These are phyloP conservation scores for Cenchrus americanus DNA, from an alignment of 176 grass and related monocot species.

Conservation along the genomic window DNA sequence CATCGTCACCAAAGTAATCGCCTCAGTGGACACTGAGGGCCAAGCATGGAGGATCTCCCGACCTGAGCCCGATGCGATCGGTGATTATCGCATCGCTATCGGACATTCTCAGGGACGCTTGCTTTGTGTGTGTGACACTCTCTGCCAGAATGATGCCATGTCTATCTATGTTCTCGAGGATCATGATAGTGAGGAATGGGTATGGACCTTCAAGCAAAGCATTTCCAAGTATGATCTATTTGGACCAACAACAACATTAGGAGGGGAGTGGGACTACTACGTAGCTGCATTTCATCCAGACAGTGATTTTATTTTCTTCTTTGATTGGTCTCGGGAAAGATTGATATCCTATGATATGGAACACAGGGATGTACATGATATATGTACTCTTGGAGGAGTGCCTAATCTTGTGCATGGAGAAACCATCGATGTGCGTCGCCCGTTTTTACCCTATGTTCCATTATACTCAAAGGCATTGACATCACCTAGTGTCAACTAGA, in stretches of 20 bases:
- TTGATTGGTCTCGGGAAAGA: background rate
- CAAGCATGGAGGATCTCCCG: background rate
- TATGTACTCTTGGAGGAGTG: background rate
- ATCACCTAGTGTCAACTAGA: background rate
- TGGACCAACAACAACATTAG: background rate
- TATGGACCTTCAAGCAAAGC: background rate
- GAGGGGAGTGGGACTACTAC: background rate
- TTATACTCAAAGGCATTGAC: constrained; percentile 1
- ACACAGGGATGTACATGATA: background rate
- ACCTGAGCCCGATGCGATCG: too few relatives aligned
- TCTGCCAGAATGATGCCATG: background rate
- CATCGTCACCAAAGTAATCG: background rate
- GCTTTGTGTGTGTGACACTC: background rate
- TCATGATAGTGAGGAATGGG: constrained; percentile 15
- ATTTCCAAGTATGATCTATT: background rate
- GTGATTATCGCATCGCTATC: background rate
- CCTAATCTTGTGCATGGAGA: background rate
- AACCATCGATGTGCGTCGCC: background rate
- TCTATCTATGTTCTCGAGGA: constrained; percentile 24
- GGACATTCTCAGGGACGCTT: constrained; percentile 5
- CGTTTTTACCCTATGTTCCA: constrained; percentile 4
- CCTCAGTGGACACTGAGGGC: background rate
- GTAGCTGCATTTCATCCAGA: background rate
- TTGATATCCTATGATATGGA: constrained; percentile 1
- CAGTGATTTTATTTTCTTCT: background rate